phyloP scores from a whole-genome alignment of 179 eudicot species.

The Sideroxylon spinosum region DNA sequence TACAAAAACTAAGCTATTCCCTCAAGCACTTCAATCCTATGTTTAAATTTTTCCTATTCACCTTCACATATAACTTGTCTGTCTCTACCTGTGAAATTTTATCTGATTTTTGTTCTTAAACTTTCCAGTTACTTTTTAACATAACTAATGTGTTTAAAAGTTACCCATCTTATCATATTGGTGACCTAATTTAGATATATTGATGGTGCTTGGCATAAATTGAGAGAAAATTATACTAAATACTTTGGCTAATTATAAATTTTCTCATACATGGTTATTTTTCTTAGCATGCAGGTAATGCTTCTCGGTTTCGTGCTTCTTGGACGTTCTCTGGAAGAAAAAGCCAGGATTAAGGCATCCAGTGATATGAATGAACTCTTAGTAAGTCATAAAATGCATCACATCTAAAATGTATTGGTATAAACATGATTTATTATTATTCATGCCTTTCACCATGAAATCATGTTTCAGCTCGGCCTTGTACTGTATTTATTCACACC shows the following conservation, averaged over 20 bases:
- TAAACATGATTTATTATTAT: not conserved
- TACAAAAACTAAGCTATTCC: not conserved
- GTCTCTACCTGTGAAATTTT: not conserved
- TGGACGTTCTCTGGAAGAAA: constrained; percentile 88
- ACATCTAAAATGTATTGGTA: not conserved
- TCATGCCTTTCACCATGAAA: not conserved
- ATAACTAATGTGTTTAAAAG: not conserved
- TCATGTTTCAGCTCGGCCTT: not conserved
- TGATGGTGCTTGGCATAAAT: not conserved
- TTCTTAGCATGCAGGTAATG: constrained; percentile 95
- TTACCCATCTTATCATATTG: not conserved
- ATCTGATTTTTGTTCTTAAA: not conserved
- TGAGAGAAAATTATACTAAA: not conserved
- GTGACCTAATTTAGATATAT: not conserved
- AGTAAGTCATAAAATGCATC: constrained; percentile 41
- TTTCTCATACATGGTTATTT: constrained; percentile 31
- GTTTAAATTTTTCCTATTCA: not conserved
- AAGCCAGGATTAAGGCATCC: constrained; percentile 86
- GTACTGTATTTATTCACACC: not conserved
- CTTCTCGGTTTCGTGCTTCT: constrained; percentile 97
- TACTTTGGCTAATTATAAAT: not conserved
- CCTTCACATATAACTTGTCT: not conserved
- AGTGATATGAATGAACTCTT: constrained; percentile 95
- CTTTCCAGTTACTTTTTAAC: not conserved
- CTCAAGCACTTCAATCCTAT: not conserved